Base-by-base conservation (phyloP, 768 basidiomycete genomes). In the Mrakia frigida region DNA sequence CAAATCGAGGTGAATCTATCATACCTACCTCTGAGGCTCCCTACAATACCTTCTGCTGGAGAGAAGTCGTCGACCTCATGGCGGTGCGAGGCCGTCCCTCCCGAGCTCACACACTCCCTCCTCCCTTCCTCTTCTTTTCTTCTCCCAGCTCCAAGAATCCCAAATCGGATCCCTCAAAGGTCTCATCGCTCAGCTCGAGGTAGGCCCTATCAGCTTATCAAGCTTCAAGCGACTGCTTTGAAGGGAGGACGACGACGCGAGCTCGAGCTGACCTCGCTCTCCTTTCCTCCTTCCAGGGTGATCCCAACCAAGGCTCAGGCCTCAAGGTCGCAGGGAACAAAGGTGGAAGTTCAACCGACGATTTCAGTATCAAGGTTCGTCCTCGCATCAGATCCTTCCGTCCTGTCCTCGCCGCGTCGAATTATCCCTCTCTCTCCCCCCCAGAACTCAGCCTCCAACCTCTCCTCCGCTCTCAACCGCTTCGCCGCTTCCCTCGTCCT, bases 391-490 rank as follows among this genome's bases (percentile, higher is more conserved):
- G 35, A 60, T n/a, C n/a, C 31, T 37, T 25, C 35, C 28, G 13
- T n/a, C 9, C 43, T 18, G 43, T 18, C 43, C 9, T 46, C 9
- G 18, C 43, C 43, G 7, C 18, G 9, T 46, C 43, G 18, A 7
- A 75, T 79, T 67, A 77, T 41, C 21, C 53, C 59, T 68, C 65
- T 73, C 35, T 77, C 60, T 69, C 52, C 18, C 11, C 35, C 1
- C 46, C n/a, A 94, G 92, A 93, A 91, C 79, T 86, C 90, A 13
- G 92, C 92, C 3, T 90, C 91, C 7, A 89, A 90, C 71, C 87
- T 94, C 33, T 93, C 94, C 81, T 88, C 91, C 70, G 85, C 89
- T 67, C 89, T 94, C 82, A 94, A 94, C 82, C 88, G 92, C 80
- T 94, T 92, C 92, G 92, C 92, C 4, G 90, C 91, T 68, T 91